phyloP scores from a whole-genome alignment of 2,329 filamentous ascomycete species.

The Sarocladiaceae sp. region DNA sequence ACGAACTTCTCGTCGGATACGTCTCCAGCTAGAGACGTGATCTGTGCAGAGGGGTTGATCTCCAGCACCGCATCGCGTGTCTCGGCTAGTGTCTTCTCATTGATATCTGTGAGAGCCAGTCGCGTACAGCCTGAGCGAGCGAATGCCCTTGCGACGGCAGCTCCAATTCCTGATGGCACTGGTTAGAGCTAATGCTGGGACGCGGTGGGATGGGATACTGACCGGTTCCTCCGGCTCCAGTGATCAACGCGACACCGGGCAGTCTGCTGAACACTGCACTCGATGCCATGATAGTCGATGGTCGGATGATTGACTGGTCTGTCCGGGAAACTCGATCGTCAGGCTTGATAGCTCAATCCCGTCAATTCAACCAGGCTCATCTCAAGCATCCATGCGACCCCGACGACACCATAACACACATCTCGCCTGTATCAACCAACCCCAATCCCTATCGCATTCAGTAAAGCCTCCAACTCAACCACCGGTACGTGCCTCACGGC shows the following conservation, averaged over 20 bases:
- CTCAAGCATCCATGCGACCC: no score
- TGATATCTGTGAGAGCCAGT: slow-evolving; percentile 50
- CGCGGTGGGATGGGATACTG: slow-evolving; percentile 5
- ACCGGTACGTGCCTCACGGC: not conserved
- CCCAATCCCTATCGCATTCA: no score
- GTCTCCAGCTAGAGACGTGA: slow-evolving; percentile 35
- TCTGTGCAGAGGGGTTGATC: slow-evolving; percentile 25
- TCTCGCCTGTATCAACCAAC: no score
- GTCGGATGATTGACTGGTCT: no score
- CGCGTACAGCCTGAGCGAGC: slow-evolving; percentile 40
- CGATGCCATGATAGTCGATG: no score
- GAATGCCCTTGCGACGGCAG: slow-evolving; percentile 45
- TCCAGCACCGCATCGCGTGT: slow-evolving; percentile 26
- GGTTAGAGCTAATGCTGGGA: not conserved
- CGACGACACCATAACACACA: no score
- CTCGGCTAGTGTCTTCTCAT: slow-evolving; percentile 29
- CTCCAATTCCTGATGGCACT: slow-evolving; percentile 45
- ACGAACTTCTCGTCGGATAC: slow-evolving; percentile 41
- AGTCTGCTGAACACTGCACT: slow-evolving; percentile 21
- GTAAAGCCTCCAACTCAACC: slow-evolving; percentile 4
- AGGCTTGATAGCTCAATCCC: no score
- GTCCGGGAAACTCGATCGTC: not conserved
- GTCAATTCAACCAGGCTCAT: no score
- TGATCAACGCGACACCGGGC: slow-evolving; percentile 39
- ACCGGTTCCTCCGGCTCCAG: slow-evolving; percentile 42